These are phyloP conservation scores for Fusarium metavorans DNA, from an alignment of 2,329 filamentous ascomycete genomes.

Conservation along the genomic window DNA sequence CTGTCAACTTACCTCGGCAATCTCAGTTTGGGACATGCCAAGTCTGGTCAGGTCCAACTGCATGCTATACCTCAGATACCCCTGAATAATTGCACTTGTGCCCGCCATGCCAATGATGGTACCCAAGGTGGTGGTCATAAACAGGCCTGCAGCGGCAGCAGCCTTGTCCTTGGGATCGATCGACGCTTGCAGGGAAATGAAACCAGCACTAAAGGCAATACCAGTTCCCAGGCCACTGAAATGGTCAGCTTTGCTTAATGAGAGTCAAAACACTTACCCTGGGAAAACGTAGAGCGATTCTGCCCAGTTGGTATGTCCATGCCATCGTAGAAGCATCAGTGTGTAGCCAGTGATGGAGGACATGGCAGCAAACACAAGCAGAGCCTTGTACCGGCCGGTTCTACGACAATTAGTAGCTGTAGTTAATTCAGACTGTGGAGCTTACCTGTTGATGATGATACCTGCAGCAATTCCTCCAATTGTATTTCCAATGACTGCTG, in stretches of 20 bases:
- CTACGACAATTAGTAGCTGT: constrained; percentile 40
- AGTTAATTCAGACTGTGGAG: neutral
- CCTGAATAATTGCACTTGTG: constrained; percentile 51
- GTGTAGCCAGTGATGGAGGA: constrained; percentile 63
- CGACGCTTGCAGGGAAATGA: constrained; percentile 57
- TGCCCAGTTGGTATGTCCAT: constrained; percentile 65
- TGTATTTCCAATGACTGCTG: constrained; percentile 76
- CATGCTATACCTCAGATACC: constrained; percentile 13
- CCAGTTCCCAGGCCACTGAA: constrained; percentile 54
- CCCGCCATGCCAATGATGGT: constrained; percentile 53
- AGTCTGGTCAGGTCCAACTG: constrained; percentile 14
- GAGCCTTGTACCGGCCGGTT: constrained; percentile 70
- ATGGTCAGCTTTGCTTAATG: neutral
- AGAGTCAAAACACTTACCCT: constrained; percentile 15
- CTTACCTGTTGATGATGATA: constrained; percentile 61
- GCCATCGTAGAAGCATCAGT: constrained; percentile 68
- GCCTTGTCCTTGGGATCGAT: constrained; percentile 54
- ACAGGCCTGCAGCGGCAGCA: constrained; percentile 56
- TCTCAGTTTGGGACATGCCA: constrained; percentile 15
- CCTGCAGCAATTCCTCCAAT: constrained; percentile 72
- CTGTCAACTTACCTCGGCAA: constrained; percentile 19
- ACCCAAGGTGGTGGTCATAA: constrained; percentile 53
- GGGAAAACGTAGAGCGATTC: constrained; percentile 72
- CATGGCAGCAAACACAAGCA: constrained; percentile 63
- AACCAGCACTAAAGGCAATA: constrained; percentile 55